Percentiles rank a stretch among this genome's conserved stretches.
These are phyloP conservation scores for Scleroderma citrinum DNA, from an alignment of 768 basidiomycete species.

Conservation along the genomic window DNA sequence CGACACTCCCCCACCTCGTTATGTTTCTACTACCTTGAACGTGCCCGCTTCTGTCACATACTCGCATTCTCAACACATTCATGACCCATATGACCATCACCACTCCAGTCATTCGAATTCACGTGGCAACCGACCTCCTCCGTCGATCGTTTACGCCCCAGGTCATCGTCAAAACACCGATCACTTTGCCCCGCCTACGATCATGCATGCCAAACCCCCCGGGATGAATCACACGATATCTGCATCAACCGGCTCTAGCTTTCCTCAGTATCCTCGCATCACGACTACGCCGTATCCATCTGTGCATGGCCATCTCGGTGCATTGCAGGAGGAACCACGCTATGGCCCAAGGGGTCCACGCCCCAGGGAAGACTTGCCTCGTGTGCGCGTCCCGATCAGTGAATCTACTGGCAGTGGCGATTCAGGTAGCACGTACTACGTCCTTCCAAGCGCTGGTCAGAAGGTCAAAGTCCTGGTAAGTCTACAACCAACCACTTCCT, in stretches of 20 bases:
- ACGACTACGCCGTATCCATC: slow-evolving; percentile 39
- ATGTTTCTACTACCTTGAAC: slow-evolving; percentile 18
- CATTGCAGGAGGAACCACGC: slow-evolving; percentile 35
- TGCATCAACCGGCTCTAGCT: slow-evolving; percentile 38
- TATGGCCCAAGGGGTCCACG: slow-evolving; percentile 24
- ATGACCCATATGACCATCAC: slow-evolving; percentile 26
- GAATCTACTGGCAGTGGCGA: slow-evolving; percentile 42
- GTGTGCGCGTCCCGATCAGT: slow-evolving; percentile 34
- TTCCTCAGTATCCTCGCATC: slow-evolving; percentile 37
- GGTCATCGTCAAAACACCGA: slow-evolving; percentile 35
- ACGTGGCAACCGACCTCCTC: slow-evolving; percentile 36
- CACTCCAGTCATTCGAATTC: slow-evolving; percentile 33
- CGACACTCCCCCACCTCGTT: slow-evolving; percentile 28
- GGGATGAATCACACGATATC: slow-evolving; percentile 68
- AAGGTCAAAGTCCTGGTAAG: slow-evolving; percentile 73
- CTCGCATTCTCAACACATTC: slow-evolving; percentile 38
- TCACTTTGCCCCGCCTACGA: slow-evolving; percentile 55
- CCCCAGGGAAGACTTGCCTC: slow-evolving; percentile 21
- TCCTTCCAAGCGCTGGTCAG: slow-evolving; percentile 64
- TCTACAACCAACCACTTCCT: slow-evolving; percentile 11
- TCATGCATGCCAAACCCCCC: slow-evolving; percentile 54
- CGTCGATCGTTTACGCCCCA: slow-evolving; percentile 59
- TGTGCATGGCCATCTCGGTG: slow-evolving; percentile 29
- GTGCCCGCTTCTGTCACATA: slow-evolving; percentile 26
- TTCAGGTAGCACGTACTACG: slow-evolving; percentile 71